Base-by-base conservation (phyloP, 2,329 filamentous ascomycete genomes). In the Botrytis medusae region DNA sequence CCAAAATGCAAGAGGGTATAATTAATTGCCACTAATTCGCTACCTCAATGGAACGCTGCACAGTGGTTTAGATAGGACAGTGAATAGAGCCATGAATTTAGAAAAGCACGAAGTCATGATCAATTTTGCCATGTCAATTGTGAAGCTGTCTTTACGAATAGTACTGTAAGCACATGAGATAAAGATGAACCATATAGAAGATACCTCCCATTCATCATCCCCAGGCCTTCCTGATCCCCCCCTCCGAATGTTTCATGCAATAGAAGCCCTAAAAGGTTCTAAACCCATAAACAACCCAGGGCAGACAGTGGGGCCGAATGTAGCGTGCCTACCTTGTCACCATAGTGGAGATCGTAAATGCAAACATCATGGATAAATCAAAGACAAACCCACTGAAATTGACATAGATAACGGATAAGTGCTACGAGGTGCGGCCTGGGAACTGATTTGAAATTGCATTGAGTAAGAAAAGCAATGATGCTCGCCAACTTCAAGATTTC, bases 191-290 rank as follows among this genome's bases (percentile, higher is more conserved):
- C 48, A 54, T 54, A n/a, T 54, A n/a, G 48, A 16, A 54, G 48
- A 54, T n/a, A n/a, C 25, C 25, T 54, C n/a, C 48, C 5, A 16
- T 54, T 54, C 48, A n/a, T n/a, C 3, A 16, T 54, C 48, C 48
- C 48, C 25, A 51, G 25, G 48, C 48, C 25, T n/a, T n/a, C 48
- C 48, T n/a, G 10, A 51, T n/a, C n/a, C n/a, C n/a, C n/a, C 25
- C 48, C 25, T 54, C 4, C 5, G 12, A 16, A 54, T 54, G 48
- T 54, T 54, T 54, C 48, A 54, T n/a, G 25, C 48, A n/a, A 54
- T 54, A n/a, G 48, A 54, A 67, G 46, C 64, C 32, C 46, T 40
- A 67, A 67, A 40, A 67, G 46, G 63, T 67, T 67, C 63, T 68
- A 40, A 68, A 40, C 46, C 65, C 48, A 57, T 29, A 42, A 57